Base-by-base conservation (phyloP, 2,329 filamentous ascomycete genomes). In the Tolypocladium ovalisporum region DNA sequence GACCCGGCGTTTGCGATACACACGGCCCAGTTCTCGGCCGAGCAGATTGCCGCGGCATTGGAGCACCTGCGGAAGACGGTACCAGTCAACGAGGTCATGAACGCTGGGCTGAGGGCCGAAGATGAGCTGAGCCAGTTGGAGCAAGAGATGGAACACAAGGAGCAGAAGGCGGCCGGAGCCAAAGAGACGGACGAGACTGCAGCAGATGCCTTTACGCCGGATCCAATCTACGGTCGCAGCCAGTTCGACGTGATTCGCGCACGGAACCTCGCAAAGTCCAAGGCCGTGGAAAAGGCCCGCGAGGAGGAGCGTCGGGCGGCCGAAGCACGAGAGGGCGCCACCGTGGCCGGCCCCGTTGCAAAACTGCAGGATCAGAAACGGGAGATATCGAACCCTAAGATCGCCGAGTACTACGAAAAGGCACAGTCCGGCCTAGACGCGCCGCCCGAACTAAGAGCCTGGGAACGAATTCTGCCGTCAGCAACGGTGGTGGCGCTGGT, bases 61-160 rank as follows among this genome's bases (percentile, higher is more conserved):
- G 70, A 68, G 37, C 86, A 84, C 66, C 71, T 87, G 47, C 78
- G 84, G 54, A 69, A 74, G 24, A 74, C 74, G 51, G 73, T 81
- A 1, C 76, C 78, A 0, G 80, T 87, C 3, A 78, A 87, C 59
- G 84, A 87, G 67, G 70, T 84, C 34, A 69, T 79, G 62, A 85
- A 83, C 62, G 83, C 83, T 2, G 82, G 82, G 1, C 70, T 85
- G 55, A 75, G 83, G 54, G 84, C 83, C 17, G 83, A 87, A 69
- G 80, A 85, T 57, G 84, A 87, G 70, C 75, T 87, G 54, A 74
- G 73, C 24, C 73, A 73, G 58, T 68, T 86, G 61, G 81, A 84
- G 60, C 65, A 66, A 62, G 65, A 72, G 61, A 65, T 55, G 54
- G 55, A 53, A 34, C 34, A 29, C 65, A 65, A 62, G 58, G 58